Evolutionary conservation across 83 land plant genomes (phyloP), one percentile per base, ranked within the genome.

Genomic region (Diphasiastrum complanatum): DNA sequence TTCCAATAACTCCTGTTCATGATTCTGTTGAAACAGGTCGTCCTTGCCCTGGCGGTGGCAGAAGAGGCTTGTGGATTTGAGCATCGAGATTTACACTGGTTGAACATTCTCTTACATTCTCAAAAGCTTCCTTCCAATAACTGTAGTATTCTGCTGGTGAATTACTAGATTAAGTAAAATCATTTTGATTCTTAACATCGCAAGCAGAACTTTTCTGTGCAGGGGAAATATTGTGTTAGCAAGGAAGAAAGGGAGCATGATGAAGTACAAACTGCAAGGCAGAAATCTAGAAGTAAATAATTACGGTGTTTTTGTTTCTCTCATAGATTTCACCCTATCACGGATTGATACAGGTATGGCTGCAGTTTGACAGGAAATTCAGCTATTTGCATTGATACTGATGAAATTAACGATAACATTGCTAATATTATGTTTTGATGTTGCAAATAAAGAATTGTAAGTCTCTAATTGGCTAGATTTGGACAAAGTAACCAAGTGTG

Each of bases 1-100:
- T 40, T 40, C 43, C 43, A 8, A 40, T 55, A 5, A 66, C 59
- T 20, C 2, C 8, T 10, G 27, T 19, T 63, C 23, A 28, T 54
- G 41, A 33, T 18, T 29, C 20, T 11, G 32, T 25, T 43, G 16
- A 41, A 57, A 55, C 71, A 95, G 96, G 86, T 89, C 20, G 79
- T 83, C 4, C 74, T 78, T 63, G 85, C 89, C 4, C 63, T 95
- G 46, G 96, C 96, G 29, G 86, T 95, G 37, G 96, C 96, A 60
- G 99, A 95, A 69, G 79, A 68, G 45, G 89, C 85, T 43, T 95
- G 78, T 62, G 85, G 86, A 61, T 89, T 95, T 78, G 99, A 95
- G 72, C 99, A 95, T 47, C 80, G 96, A 52, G 99, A 95, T 63
- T 73, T 95, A 59, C 96, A 95, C 69, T 95, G 99, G 99, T 93